Percentiles rank a stretch among this genome's conserved stretches.
These are phyloP conservation scores for Lepiota brunneoincarnata DNA, from an alignment of 768 basidiomycete species.

Conservation along the genomic window DNA sequence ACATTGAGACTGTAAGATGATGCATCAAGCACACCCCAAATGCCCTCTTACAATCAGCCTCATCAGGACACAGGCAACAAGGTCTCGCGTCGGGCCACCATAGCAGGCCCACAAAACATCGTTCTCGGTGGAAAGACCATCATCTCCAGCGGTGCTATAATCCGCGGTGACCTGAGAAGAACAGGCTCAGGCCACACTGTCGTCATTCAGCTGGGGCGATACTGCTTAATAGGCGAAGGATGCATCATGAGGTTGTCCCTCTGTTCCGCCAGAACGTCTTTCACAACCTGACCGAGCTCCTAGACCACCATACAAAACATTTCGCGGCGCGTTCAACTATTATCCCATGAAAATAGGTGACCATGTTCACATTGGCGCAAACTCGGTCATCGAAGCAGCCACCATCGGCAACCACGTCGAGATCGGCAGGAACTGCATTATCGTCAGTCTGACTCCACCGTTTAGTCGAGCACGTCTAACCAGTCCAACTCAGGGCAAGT, in stretches of 20 bases:
- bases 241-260: slow-evolving; percentile 74
- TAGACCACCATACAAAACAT: slow-evolving; percentile 87
- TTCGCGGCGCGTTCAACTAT: slow-evolving; percentile 90
- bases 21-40: background rate
- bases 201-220: slow-evolving; percentile 89
- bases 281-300: background rate
- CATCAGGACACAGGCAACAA: slow-evolving; percentile 92
- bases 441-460: slow-evolving; percentile 52
- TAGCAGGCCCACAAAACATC: slow-evolving; percentile 94
- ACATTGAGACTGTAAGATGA: slow-evolving; percentile 84
- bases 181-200: slow-evolving; percentile 92
- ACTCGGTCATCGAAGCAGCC: slow-evolving; percentile 88
- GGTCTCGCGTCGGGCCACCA: slow-evolving; percentile 87
- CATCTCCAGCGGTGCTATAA: slow-evolving; percentile 85
- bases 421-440: slow-evolving; percentile 94
- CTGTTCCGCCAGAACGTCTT: background rate
- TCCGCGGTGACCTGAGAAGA: slow-evolving; percentile 89
- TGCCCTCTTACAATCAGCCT: slow-evolving; percentile 3
- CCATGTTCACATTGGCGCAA: slow-evolving; percentile 91
- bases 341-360: slow-evolving; percentile 98
- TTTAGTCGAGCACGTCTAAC: background rate
- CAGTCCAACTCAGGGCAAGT: slow-evolving; percentile 70
- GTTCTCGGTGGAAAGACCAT: slow-evolving; percentile 97
- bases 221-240: slow-evolving; percentile 88
- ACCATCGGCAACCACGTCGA: slow-evolving; percentile 92